A percentile compares a stretch with the other conserved stretches of the same genome.
Conservation (phyloP, 257 asterid species). For the Sherardia arvensis region DNA sequence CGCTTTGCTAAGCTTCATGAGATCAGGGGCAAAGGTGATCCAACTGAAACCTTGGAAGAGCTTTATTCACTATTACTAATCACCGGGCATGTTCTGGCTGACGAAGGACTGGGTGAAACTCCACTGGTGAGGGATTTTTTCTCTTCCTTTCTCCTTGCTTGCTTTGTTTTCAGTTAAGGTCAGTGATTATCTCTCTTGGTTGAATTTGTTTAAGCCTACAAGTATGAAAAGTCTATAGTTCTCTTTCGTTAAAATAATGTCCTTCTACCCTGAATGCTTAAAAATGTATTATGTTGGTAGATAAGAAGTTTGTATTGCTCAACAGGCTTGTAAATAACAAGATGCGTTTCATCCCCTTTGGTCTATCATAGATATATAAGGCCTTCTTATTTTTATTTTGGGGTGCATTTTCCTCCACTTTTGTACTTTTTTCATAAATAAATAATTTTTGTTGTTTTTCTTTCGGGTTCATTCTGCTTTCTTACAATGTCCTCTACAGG, state of each 20-base stretch:
- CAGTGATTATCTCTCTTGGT: slow-evolving; percentile 6
- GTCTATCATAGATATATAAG: neutral
- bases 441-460: neutral
- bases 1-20: slow-evolving; percentile 62
- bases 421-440: neutral
- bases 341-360: neutral
- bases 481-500: slow-evolving; percentile 31
- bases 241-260: neutral
- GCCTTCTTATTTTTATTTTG: too few relatives aligned
- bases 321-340: neutral
- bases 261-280: neutral
- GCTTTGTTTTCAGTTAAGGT: slow-evolving; percentile 2
- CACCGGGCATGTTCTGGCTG: slow-evolving; percentile 90
- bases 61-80: slow-evolving; percentile 84
- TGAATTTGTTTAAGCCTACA: slow-evolving; percentile 7
- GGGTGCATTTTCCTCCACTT: too few relatives aligned
- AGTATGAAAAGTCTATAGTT: neutral
- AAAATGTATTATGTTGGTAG: neutral
- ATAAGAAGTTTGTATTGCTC: neutral
- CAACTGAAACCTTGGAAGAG: slow-evolving; percentile 89
- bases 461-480: neutral
- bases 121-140: slow-evolving; percentile 53
- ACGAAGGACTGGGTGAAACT: slow-evolving; percentile 91
- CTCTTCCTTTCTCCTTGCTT: slow-evolving; percentile 4
- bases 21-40: slow-evolving; percentile 73